Percentiles rank a stretch among this genome's conserved stretches.
phyloP scores from a whole-genome alignment of 148 eudicot genomes.

The Camellia granthamiana region DNA sequence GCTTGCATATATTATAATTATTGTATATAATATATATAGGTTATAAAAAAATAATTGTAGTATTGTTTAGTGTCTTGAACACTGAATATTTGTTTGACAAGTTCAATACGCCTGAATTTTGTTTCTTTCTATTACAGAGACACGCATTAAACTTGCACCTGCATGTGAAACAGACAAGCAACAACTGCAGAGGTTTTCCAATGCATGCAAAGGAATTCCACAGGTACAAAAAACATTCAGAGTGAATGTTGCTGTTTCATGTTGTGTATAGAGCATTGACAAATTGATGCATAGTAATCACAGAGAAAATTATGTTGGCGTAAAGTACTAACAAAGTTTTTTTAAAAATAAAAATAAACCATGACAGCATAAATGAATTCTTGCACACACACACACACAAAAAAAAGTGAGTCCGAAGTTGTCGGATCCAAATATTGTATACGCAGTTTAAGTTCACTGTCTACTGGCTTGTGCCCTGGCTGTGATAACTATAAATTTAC shows the following conservation, averaged over 20 bases:
- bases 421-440: neutral
- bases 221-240: slow-evolving; percentile 48
- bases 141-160: slow-evolving; percentile 70
- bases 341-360: neutral
- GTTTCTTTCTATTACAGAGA: slow-evolving; percentile 41
- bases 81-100: neutral
- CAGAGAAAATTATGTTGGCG: neutral
- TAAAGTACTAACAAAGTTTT: neutral
- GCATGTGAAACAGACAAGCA: slow-evolving; percentile 51
- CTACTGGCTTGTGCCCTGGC: neutral
- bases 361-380: neutral
- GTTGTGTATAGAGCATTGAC: neutral
- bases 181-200: slow-evolving; percentile 70
- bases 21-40: too few relatives aligned
- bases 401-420: neutral
- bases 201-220: slow-evolving; percentile 99
- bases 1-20: neutral
- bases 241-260: neutral
- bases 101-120: neutral
- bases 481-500: neutral
- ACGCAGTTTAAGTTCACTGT: neutral
- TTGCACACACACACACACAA: neutral
- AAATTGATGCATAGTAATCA: neutral
- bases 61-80: neutral
- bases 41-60: too few relatives aligned